These are phyloP conservation scores for Phytophthora ramorum DNA, from an alignment of 352 stramenopile species.

Conservation along the genomic window DNA sequence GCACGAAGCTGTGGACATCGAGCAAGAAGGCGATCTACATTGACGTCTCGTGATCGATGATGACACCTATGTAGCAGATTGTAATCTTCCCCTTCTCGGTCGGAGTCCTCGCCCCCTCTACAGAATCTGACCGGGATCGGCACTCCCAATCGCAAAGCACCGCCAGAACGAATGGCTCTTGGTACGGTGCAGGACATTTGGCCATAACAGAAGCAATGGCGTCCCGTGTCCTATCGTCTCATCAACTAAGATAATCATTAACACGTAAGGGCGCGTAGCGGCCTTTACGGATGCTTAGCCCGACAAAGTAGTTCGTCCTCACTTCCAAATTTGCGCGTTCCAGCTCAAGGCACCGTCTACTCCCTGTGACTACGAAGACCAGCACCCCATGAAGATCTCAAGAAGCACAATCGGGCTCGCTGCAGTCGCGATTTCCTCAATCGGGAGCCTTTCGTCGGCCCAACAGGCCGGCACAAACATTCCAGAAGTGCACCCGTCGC, in stretches of 20 bases:
- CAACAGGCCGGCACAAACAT: slow-evolving; percentile 47
- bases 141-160: slow-evolving; percentile 13
- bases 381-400: slow-evolving; percentile 10
- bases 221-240: too few species aligned
- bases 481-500: slow-evolving; percentile 47
- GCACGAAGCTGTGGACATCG: not conserved
- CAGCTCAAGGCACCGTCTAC: not conserved
- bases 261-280: not conserved
- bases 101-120: slow-evolving; percentile 3
- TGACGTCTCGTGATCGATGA: slow-evolving; percentile 5
- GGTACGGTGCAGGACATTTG: not conserved
- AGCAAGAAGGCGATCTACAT: not conserved
- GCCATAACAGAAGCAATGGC: not conserved
- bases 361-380: not conserved
- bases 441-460: slow-evolving; percentile 11
- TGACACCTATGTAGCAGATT: slow-evolving; percentile 3
- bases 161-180: not conserved
- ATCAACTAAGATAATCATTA: slow-evolving; percentile 13
- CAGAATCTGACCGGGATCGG: slow-evolving; percentile 12
- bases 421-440: slow-evolving; percentile 3
- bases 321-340: slow-evolving; percentile 13
- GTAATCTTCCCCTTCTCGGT: not conserved
- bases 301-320: slow-evolving; percentile 1
- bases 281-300: too few species aligned
- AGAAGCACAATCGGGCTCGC: slow-evolving; percentile 7